A percentile compares a stretch with the other conserved stretches of the same genome.
phyloP scores from a whole-genome alignment of 2,329 filamentous ascomycete species.

The Colletotrichum neosansevieriae region DNA sequence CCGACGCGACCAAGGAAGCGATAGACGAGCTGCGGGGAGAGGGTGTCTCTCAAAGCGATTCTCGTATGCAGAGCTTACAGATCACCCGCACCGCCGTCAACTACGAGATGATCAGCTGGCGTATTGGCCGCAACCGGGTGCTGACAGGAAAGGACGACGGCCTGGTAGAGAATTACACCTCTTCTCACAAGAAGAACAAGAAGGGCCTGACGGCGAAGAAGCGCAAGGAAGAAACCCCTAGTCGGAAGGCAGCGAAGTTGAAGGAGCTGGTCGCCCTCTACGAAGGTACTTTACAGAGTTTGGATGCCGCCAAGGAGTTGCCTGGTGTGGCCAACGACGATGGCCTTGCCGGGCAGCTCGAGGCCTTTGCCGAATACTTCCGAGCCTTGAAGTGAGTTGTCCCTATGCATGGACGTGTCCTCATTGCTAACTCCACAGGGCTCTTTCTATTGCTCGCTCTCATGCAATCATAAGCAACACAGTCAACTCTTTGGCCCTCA shows the following conservation, averaged over 20 bases:
- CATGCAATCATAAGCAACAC: conserved; percentile 80
- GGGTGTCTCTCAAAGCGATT: conserved; percentile 84
- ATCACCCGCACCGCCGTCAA: conserved; percentile 94
- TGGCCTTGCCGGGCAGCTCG: conserved; percentile 80
- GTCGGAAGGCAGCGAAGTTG: conserved; percentile 81
- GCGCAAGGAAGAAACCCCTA: conserved; percentile 73
- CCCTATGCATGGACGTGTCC: neutral
- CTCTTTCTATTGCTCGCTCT: conserved; percentile 86
- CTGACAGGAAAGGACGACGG: conserved; percentile 88
- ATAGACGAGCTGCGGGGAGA: conserved; percentile 91
- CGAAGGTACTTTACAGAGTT: conserved; percentile 89
- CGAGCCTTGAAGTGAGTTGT: conserved; percentile 81
- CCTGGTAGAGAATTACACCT: conserved; percentile 65
- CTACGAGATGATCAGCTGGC: conserved; percentile 94
- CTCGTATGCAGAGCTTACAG: conserved; percentile 90
- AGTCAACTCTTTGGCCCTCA: conserved; percentile 86
- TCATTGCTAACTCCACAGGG: conserved; percentile 61
- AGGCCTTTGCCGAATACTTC: conserved; percentile 85
- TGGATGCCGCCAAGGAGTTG: conserved; percentile 90
- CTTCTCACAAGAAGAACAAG: conserved; percentile 63
- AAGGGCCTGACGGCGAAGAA: conserved; percentile 55
- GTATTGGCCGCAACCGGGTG: conserved; percentile 91
- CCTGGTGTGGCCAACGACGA: conserved; percentile 90
- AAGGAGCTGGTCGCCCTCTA: conserved; percentile 92
- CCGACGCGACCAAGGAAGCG: conserved; percentile 91